Percentiles rank a stretch among this genome's conserved stretches.
Evolutionary conservation across 306 rosid species (phyloP).

Genomic region (Rubus idaeus): DNA sequence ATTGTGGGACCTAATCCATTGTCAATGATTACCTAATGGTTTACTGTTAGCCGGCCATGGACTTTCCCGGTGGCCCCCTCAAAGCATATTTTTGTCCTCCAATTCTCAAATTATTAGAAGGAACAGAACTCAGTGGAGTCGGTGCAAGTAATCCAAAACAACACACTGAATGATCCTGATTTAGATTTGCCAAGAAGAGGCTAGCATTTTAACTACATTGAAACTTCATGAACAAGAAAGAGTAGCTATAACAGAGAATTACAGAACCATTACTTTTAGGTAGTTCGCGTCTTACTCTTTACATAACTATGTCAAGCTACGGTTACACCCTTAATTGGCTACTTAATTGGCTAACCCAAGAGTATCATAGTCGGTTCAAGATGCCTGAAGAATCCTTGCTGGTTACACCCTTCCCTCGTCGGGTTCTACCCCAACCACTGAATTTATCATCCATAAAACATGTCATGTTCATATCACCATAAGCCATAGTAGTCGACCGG

Average conservation of each 20-base stretch:
- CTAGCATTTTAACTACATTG: background rate
- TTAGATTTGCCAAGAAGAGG: background rate
- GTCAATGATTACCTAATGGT: slow-evolving; percentile 1
- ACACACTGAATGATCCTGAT: background rate
- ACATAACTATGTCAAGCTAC: background rate
- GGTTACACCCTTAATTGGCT: too few species aligned
- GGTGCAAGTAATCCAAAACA: background rate
- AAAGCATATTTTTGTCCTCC: background rate
- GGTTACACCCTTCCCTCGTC: background rate
- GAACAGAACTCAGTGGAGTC: background rate
- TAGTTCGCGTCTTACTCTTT: background rate
- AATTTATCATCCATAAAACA: background rate
- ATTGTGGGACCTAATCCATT: slow-evolving; percentile 2
- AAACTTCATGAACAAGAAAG: background rate
- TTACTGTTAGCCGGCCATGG: slow-evolving; percentile 4
- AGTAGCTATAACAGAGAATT: slow-evolving; percentile 14
- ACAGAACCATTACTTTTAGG: background rate
- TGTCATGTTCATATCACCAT: slow-evolving; percentile 6
- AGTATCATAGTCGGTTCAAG: background rate
- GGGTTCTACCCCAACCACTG: background rate
- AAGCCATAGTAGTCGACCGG: background rate
- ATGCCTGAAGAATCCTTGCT: background rate
- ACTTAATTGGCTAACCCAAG: background rate
- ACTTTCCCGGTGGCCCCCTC: background rate
- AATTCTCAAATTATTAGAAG: background rate